Conservation (phyloP, 2,329 filamentous ascomycete genomes). For the Cladosporium oxysporum region DNA sequence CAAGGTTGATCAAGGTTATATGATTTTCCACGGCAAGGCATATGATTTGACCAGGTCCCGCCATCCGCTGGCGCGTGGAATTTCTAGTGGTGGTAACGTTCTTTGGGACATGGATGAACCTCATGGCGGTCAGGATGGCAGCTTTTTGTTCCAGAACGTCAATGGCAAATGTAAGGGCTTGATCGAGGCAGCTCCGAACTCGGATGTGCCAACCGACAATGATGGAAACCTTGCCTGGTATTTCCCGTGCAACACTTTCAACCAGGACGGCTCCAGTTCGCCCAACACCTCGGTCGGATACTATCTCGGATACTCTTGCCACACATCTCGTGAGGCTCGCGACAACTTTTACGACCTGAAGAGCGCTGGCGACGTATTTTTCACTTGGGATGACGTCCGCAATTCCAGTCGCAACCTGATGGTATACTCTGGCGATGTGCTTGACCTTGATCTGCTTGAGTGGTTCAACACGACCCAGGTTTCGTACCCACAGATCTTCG, state of each 20-base stretch:
- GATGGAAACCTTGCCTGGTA: constrained; percentile 87
- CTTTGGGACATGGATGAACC: constrained; percentile 82
- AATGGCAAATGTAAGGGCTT: constrained; percentile 94
- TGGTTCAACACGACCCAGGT: constrained; percentile 91
- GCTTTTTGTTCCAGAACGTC: constrained; percentile 97
- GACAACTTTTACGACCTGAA: constrained; percentile 72
- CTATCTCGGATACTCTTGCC: constrained; percentile 86
- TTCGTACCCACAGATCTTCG: constrained; percentile 72
- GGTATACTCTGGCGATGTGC: constrained; percentile 90
- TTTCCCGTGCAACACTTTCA: constrained; percentile 88
- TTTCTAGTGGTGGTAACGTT: constrained; percentile 74
- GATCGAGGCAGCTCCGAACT: constrained; percentile 70
- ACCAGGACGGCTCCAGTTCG: constrained; percentile 83
- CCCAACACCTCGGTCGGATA: constrained; percentile 73
- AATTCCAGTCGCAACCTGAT: constrained; percentile 88
- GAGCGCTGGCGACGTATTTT: constrained; percentile 84
- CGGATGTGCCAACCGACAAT: constrained; percentile 76
- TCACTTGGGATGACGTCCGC: constrained; percentile 90
- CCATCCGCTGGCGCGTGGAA: constrained; percentile 79
- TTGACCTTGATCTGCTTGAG: constrained; percentile 82
- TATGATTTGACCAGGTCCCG: constrained; percentile 77
- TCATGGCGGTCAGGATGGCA: constrained; percentile 86
- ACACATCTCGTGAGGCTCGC: constrained; percentile 71
- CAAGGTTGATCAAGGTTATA: constrained; percentile 76
- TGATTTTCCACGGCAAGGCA: constrained; percentile 94